Evolutionary conservation across 768 basidiomycete species (phyloP).

Genomic region (Butyriboletus loyo): DNA sequence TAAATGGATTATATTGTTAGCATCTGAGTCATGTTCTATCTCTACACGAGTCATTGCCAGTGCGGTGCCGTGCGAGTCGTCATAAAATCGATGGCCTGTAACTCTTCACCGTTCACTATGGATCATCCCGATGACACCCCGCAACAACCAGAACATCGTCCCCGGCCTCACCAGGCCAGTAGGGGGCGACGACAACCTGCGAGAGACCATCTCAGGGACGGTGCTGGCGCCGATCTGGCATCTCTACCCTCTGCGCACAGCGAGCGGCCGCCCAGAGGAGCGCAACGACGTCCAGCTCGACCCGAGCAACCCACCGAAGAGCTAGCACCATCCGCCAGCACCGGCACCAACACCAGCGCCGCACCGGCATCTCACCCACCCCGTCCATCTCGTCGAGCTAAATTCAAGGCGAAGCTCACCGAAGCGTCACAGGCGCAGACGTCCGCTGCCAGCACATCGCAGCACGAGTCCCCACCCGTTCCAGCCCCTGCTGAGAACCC

Average conservation of each 20-base stretch:
- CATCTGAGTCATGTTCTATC: background rate
- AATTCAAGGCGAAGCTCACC: slow-evolving; percentile 38
- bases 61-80: slow-evolving; percentile 4
- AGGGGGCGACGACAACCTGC: background rate
- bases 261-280: background rate
- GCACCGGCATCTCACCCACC: background rate
- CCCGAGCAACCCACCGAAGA: background rate
- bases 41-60: background rate
- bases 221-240: background rate
- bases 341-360: background rate
- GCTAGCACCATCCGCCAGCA: background rate
- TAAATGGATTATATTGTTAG: slow-evolving; percentile 49
- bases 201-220: background rate
- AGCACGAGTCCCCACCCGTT: background rate
- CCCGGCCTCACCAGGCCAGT: background rate
- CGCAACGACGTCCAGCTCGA: slow-evolving; percentile 2
- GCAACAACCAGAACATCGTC: background rate
- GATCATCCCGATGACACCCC: slow-evolving; percentile 1
- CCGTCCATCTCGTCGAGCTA: slow-evolving; percentile 31
- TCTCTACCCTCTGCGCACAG: background rate
- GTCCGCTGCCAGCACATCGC: background rate
- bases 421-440: slow-evolving; percentile 5
- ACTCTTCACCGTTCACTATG: background rate
- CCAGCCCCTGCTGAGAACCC: background rate
- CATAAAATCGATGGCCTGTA: background rate